Conservation (phyloP, 139 green algal species). For the Gonium pectorale region DNA sequence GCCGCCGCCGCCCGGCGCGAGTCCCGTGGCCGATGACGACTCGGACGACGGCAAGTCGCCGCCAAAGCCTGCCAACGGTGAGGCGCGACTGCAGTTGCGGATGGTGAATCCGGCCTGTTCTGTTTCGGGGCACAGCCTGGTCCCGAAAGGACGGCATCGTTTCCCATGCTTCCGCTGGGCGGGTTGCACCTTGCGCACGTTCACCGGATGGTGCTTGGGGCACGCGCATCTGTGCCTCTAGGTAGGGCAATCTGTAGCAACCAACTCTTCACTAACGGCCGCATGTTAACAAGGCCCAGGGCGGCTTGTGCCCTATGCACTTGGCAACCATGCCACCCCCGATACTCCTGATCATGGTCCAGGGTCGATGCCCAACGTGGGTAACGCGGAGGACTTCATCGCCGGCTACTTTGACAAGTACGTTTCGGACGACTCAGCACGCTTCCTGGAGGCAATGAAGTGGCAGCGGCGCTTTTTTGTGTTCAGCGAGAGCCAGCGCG, state of each 20-base stretch:
- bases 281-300: too few species aligned
- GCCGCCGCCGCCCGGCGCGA: slow-evolving; percentile 7
- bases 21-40: slow-evolving; percentile 17
- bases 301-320: too few species aligned
- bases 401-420: slow-evolving; percentile 63
- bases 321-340: not conserved
- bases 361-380: slow-evolving; percentile 29
- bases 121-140: too few species aligned
- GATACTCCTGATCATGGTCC: too few species aligned
- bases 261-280: too few species aligned
- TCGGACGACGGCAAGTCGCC: slow-evolving; percentile 46
- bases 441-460: slow-evolving; percentile 49
- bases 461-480: slow-evolving; percentile 72
- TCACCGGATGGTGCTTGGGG: too few species aligned
- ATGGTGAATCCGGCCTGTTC: too few species aligned
- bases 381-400: slow-evolving; percentile 56
- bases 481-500: slow-evolving; percentile 69
- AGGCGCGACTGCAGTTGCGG: not conserved
- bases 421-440: slow-evolving; percentile 52
- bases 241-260: too few species aligned
- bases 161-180: too few species aligned
- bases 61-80: not conserved
- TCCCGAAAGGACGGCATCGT: too few species aligned
- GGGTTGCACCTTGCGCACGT: too few species aligned
- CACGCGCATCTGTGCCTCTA: too few species aligned